These are phyloP conservation scores for Perkinsus olseni DNA, from an alignment of 169 alveolate species.

Conservation along the genomic window DNA sequence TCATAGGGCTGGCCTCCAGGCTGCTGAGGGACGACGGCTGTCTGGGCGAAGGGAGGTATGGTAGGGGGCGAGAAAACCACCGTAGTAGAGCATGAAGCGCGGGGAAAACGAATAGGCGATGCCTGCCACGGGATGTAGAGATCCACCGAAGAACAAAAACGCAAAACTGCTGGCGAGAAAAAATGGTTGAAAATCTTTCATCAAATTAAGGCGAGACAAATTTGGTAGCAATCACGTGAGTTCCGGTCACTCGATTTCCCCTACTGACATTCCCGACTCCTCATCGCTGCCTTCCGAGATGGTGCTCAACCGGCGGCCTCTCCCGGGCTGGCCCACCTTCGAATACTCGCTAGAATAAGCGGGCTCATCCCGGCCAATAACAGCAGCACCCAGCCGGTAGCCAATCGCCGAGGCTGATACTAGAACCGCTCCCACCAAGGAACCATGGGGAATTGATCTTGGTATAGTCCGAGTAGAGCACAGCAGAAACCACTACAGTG, in stretches of 20 bases:
- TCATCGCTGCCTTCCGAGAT: neutral
- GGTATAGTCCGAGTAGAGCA: neutral
- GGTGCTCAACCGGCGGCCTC: neutral
- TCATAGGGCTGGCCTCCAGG: neutral
- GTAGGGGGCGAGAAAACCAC: neutral
- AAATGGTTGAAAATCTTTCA: too few species aligned
- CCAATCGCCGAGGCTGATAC: neutral
- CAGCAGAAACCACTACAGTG: neutral
- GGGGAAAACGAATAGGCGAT: too few species aligned
- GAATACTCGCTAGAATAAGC: neutral
- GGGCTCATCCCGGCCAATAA: neutral
- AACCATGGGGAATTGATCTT: neutral
- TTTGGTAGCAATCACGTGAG: too few species aligned
- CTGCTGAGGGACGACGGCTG: neutral
- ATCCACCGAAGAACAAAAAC: too few species aligned
- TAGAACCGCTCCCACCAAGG: neutral
- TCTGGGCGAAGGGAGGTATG: neutral
- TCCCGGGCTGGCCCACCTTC: neutral
- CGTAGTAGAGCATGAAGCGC: neutral
- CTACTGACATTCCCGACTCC: neutral
- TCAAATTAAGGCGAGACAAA: too few species aligned
- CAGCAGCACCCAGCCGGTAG: neutral
- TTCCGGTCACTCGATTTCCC: neutral
- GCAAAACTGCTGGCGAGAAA: too few species aligned
- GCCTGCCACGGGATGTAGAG: too few species aligned